Evolutionary conservation across 1,284 basidiomycete species (phyloP), one percentile per base, ranked within the genome.

Genomic region (Trametes versicolor): DNA sequence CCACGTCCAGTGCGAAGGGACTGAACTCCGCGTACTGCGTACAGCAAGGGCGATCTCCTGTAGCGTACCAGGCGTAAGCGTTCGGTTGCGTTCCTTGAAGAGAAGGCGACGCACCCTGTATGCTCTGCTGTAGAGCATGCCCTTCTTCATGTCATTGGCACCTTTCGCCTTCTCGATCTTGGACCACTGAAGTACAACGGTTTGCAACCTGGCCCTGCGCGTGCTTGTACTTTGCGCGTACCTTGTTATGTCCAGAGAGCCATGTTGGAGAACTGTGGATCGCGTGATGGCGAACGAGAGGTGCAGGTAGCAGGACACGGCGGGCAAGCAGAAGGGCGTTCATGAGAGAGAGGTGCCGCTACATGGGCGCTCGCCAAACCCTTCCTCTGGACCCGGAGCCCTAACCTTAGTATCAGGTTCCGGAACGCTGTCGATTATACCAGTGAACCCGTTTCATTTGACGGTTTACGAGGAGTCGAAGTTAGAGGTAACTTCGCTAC

Each of bases 111-210:
- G 64, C 74, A 93, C 92, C 66, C 83, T 82, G 64, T 81, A 85
- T 6, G 88, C 83, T 70, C 83, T 87, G 47, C 85, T 82, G 61
- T 88, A 92, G 13, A 89, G 64, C 37, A 81, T 79, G 52, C 89
- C 86, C 74, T 87, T 90, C 72, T 87, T 85, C 3, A 82, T 81
- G 74, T 96, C 94, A 59, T 85, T 89, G 2, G 83, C 81, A 13
- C 91, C 93, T 73, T 96, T 96, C 72, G 85, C 86, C 66, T 93
- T 87, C 75, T 93, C 90, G 75, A 96, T 95, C 82, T 96, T 96
- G 2, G 93, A 93, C 94, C 94, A 96, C 89, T 93, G 48, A 7
- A 12, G 17, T 37, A 61, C 36, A 51, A 5, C 25, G 13, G 0
- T 58, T 39, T 12, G 3, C 17, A 13, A 19, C 19, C 32, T n/a